Evolutionary conservation across 2,329 filamentous ascomycete genomes (phyloP), one percentile per base, ranked within the genome.

Genomic region (Teratosphaeria viscida): DNA sequence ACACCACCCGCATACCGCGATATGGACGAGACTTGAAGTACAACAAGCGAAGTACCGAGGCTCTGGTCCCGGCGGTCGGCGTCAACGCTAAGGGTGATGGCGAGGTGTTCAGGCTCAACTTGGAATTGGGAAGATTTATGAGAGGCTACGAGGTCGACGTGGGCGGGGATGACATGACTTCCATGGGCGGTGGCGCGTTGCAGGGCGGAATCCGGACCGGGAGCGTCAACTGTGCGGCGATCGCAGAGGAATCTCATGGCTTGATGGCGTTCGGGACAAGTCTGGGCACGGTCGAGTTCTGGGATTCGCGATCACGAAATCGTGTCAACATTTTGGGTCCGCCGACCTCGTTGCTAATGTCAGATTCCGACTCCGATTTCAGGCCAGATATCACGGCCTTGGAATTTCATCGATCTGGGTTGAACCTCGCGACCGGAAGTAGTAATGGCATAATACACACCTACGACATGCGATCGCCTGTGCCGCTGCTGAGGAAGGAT

Each of bases 241-340:
- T 96, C 61, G 94, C 94, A 2, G 90, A 96, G 71, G 83, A 87
- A 49, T 92, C 89, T 55, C 94, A 99, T 73, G 94, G 94, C 59
- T 79, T 99, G 4, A 81, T 92, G 37, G 92, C 92, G 0, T 99
- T 99, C 68, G 94, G 95, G 57, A 99, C 94, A 1, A 92, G 90
- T 2, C 78, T 94, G 59, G 92, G 94, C n/a, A 96, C 92, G 0
- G 90, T 97, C 29, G 94, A 99, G 72, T 92, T 97, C 70, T 99
- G 92, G 90, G 94, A 99, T 71, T 83, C 92, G 0, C 83, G 94
- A 61, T 91, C 89, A 34, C 87, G 90, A 70, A 87, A 87, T 58
- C 82, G 90, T 60, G 88, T 92, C 11, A 92, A 90, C 16, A 81
- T 92, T 19, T 78, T 99, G 1, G 81, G 86, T 12, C 82, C 79